Base-by-base conservation (phyloP, 192 early-diverging fungal species). In the Tieghemiomyces parasiticus region DNA sequence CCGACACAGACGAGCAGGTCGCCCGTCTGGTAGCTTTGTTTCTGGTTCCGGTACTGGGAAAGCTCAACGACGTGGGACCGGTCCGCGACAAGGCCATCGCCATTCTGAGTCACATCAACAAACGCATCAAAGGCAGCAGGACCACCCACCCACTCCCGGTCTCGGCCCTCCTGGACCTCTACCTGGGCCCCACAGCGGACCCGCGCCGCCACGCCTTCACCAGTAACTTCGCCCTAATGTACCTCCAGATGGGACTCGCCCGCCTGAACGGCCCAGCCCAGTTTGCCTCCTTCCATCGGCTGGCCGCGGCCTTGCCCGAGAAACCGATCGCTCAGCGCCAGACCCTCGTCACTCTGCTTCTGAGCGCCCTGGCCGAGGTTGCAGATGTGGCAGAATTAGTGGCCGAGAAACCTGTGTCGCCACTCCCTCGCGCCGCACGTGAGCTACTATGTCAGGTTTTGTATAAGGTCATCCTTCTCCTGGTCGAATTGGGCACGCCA, bases 61-160 rank as follows among this genome's bases (percentile, higher is more conserved):
- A 85, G 49, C 68, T 85, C 14, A 75, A 73, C 48, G 63, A 60
- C 29, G 63, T 74, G 51, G 65, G 69, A 3, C 46, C 56, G 1
- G 79, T 82, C 35, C 67, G 68, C 22, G 46, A 73, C 60, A 79
- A 81, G 70, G 84, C 90, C 35, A 84, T 90, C 63, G 73, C 65
- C 10, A 75, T 97, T 25, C 74, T 89, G 9, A 71, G 76, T 10
- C 94, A 97, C 60, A 80, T 97, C 60, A 92, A 87, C 62, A 90
- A 88, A 61, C 81, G 93, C 45, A 71, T 89, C 42, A 84, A 87
- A 46, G 49, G 49, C 26, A n/a, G n/a, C n/a, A n/a, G n/a, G n/a
- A 20, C 10, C 22, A 61, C 83, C 6, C 79, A 78, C 51, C 64
- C 69, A 0, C 64, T 91, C 13, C 91, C 90, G 14, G 64, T 80